These are phyloP conservation scores for Fragaria vesca DNA, from an alignment of 306 rosid genomes.

Conservation along the genomic window DNA sequence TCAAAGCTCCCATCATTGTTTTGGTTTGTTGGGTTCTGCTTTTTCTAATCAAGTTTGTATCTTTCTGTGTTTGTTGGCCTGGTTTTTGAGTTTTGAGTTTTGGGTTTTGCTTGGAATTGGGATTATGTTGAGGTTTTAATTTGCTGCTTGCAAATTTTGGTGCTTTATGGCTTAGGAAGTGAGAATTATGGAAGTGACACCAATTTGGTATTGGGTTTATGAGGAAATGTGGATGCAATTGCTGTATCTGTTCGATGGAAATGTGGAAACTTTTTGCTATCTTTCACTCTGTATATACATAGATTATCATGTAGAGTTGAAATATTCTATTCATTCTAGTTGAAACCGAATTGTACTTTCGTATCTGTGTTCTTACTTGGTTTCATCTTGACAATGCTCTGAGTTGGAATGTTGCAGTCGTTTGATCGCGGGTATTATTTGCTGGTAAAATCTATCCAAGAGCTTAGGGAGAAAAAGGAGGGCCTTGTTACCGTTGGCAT, in stretches of 20 bases:
- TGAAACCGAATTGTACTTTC: neutral
- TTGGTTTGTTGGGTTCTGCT: slow-evolving; percentile 5
- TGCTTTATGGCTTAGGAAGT: slow-evolving; percentile 9
- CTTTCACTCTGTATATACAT: neutral
- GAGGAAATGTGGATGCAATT: neutral
- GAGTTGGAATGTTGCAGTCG: slow-evolving; percentile 66
- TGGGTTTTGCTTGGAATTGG: slow-evolving; percentile 12
- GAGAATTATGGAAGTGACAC: neutral
- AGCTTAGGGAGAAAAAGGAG: slow-evolving; percentile 85
- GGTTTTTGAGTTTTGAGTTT: neutral
- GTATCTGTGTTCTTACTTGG: neutral
- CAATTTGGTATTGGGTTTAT: neutral
- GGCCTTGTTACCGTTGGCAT: slow-evolving; percentile 92
- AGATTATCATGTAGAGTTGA: neutral
- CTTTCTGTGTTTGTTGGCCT: neutral
- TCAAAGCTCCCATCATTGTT: neutral
- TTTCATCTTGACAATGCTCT: neutral
- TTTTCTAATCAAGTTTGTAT: neutral
- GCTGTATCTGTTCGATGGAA: neutral
- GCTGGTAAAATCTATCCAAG: slow-evolving; percentile 94
- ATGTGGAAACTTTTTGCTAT: neutral
- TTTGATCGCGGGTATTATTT: slow-evolving; percentile 96
- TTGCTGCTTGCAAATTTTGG: slow-evolving; percentile 1
- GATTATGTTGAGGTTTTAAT: neutral
- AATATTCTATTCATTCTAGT: neutral